phyloP scores from a whole-genome alignment of 176 grass and related monocot genomes.

The Luzula sylvatica region DNA sequence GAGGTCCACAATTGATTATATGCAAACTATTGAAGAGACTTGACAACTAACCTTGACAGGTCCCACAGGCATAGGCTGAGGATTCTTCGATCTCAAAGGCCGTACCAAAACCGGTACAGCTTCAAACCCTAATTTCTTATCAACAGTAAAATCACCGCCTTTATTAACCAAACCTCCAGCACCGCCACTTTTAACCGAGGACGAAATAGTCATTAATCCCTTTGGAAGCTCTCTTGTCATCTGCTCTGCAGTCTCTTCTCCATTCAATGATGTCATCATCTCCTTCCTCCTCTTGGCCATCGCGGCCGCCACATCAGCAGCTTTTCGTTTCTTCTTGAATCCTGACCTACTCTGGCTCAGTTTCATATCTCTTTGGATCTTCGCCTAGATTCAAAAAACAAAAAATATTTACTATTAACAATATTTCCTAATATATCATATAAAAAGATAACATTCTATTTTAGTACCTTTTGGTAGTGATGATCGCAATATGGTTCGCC shows the following conservation, averaged over 20 bases:
- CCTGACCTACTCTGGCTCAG: not conserved
- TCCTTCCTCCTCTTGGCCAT: conserved; percentile 26
- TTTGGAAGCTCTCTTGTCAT: conserved; percentile 75
- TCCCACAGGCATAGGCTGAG: conserved; percentile 60
- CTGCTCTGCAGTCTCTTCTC: conserved; percentile 22
- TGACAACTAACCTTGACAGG: conserved; percentile 55
- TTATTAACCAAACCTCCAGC: not conserved
- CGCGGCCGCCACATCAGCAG: conserved; percentile 40
- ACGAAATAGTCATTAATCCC: conserved; percentile 92
- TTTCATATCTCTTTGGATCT: conserved; percentile 13
- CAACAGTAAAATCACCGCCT: conserved; percentile 13
- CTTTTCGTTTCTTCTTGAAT: conserved; percentile 39
- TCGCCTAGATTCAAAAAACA: not conserved
- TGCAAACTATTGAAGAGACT: conserved; percentile 17
- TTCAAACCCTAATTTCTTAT: conserved; percentile 66
- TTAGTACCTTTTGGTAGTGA: conserved; percentile 38
- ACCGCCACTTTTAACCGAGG: conserved; percentile 28
- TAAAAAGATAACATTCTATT: not conserved
- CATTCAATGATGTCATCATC: conserved; percentile 9
- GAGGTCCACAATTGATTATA: not conserved
- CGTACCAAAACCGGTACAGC: conserved; percentile 31
- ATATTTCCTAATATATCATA: not conserved
- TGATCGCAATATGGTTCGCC: conserved; percentile 28
- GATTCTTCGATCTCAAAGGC: conserved; percentile 94
- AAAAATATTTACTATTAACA: not conserved